These are phyloP conservation scores for Sicyos baderoa DNA, from an alignment of 306 rosid species.

Conservation along the genomic window DNA sequence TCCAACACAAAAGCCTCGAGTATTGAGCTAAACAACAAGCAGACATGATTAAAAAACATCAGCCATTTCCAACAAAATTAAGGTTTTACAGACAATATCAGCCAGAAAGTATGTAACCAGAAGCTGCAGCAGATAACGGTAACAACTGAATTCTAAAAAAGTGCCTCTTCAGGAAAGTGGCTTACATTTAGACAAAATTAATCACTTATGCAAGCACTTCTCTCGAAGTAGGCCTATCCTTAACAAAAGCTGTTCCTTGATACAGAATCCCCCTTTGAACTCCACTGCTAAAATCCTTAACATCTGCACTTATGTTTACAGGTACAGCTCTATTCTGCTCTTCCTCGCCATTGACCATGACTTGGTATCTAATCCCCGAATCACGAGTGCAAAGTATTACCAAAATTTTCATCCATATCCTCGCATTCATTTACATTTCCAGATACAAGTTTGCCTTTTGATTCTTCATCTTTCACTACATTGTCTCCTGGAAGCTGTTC, in stretches of 20 bases:
- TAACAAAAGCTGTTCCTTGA: neutral
- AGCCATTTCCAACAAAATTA: neutral
- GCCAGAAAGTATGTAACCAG: too few species aligned
- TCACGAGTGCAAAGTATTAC: neutral
- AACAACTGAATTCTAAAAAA: neutral
- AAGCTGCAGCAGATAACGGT: neutral
- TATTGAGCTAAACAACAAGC: neutral
- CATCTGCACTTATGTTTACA: neutral
- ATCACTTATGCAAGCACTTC: constrained; percentile 2
- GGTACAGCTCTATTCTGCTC: neutral
- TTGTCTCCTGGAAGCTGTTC: neutral
- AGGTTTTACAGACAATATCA: neutral
- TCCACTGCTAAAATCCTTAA: neutral
- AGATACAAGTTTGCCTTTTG: too few species aligned
- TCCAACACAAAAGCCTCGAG: neutral
- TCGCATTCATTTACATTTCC: neutral
- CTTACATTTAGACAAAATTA: neutral
- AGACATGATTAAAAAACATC: neutral
- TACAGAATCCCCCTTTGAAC: neutral
- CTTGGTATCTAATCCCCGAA: neutral
- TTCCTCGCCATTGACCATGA: neutral
- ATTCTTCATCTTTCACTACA: neutral
- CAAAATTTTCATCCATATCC: neutral
- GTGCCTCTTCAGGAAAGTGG: neutral
- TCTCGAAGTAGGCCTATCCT: neutral